Evolutionary conservation across 148 eudicot genomes (phyloP).

Genomic region (Cornus suecica): DNA sequence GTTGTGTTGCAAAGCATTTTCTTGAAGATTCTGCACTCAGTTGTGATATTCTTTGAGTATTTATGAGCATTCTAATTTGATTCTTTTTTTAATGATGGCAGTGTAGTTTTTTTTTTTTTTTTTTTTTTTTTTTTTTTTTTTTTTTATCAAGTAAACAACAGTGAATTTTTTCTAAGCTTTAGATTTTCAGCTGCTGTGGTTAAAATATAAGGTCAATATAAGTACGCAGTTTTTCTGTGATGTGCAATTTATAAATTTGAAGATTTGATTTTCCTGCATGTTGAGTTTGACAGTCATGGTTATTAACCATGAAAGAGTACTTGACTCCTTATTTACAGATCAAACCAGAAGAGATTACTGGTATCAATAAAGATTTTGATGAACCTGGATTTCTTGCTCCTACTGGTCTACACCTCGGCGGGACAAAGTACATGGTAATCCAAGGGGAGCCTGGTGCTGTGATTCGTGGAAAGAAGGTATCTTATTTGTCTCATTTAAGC

Average conservation of each 20-base stretch:
- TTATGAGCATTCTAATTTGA: no score
- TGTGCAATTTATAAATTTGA: background rate
- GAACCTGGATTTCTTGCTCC: conserved; percentile 52
- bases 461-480: conserved; percentile 53
- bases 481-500: background rate
- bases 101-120: no score
- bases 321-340: conserved; percentile 24
- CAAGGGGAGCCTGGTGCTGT: conserved; percentile 54
- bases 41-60: no score
- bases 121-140: no score
- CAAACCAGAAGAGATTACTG: conserved; percentile 35
- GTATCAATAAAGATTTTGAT: conserved; percentile 44
- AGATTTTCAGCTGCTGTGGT: background rate
- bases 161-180: no score
- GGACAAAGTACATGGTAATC: conserved; percentile 53
- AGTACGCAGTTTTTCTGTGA: background rate
- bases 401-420: conserved; percentile 50
- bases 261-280: background rate
- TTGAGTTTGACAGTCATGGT: background rate
- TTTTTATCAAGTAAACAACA: no score
- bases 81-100: no score
- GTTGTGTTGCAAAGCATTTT: no score
- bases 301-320: background rate
- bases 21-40: no score
- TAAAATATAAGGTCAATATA: background rate